Evolutionary conservation across 2,329 filamentous ascomycete species (phyloP), one percentile per base, ranked within the genome.

Genomic region (Escovopsis sp.): DNA sequence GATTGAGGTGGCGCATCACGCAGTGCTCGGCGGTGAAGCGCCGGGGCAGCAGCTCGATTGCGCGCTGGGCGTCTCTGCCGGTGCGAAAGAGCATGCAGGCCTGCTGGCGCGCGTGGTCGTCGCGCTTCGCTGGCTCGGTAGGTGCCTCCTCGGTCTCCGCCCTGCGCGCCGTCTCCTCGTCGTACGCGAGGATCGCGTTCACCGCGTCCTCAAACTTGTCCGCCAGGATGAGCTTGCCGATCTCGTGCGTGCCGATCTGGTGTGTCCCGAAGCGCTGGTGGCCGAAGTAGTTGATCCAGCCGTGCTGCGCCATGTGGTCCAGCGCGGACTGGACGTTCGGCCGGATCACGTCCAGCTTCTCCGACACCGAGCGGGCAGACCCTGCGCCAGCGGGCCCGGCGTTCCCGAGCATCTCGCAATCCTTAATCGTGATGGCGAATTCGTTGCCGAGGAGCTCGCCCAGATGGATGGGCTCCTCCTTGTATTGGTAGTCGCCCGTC

Each of bases 251-350:
- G 25, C 86, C 81, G 11, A 83, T 79, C 19, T 75, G 64, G 55
- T 90, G 88, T 0, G 86, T 88, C 19, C 90, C 90, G 48, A 98
- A 98, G 17, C 90, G 77, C 59, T 98, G 90, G n/a, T 96, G 74
- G 8, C 90, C 90, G 51, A 87, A 98, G 61, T 96, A 98, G 59
- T 98, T 98, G 58, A 98, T 77, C 64, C 92, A 98, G 3, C 90
- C 90, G 31, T 78, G 70, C 30, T 74, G 60, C 36, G 69, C 65
- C 45, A 96, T 72, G 42, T 78, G 72, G 29, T 69, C 62, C 34
- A 94, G 61, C 1, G 83, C 67, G 12, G 66, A 55, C 37, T 65
- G 64, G 9, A 76, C 63, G 27, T 68, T 52, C 18, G 43, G 36
- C 36, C 45, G 48, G 31, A 62, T 43, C 25, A 46, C 43, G 13